Evolutionary conservation across 495 filamentous ascomycete species (phyloP).

Genomic region (Xylaria longipes): DNA sequence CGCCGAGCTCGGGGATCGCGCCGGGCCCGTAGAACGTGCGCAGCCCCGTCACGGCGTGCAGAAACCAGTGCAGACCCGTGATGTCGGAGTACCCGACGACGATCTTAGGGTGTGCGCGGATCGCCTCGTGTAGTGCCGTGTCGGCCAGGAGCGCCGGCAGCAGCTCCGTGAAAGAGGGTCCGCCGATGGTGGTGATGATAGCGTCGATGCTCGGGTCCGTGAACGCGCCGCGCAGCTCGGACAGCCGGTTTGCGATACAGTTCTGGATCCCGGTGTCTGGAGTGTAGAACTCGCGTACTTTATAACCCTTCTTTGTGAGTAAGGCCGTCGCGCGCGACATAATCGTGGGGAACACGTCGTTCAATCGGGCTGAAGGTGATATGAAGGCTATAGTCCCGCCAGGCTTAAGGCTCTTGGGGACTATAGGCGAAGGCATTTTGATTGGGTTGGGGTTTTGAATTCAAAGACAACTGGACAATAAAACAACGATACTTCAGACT

Average conservation of each 20-base stretch:
- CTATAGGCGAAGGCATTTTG: slow-evolving; percentile 28
- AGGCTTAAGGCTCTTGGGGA: slow-evolving; percentile 31
- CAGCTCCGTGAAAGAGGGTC: slow-evolving; percentile 38
- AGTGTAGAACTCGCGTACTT: slow-evolving; percentile 33
- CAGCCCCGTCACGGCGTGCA: slow-evolving; percentile 39
- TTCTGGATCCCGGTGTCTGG: slow-evolving; percentile 29
- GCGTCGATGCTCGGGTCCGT: slow-evolving; percentile 34
- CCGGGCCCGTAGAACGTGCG: slow-evolving; percentile 48
- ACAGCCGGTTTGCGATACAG: slow-evolving; percentile 29
- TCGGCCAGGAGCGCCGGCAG: slow-evolving; percentile 39
- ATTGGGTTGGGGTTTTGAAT: not conserved
- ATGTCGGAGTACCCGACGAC: slow-evolving; percentile 47
- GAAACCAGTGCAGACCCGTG: slow-evolving; percentile 43
- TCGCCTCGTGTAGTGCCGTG: slow-evolving; percentile 31
- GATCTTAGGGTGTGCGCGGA: slow-evolving; percentile 43
- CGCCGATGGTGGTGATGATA: slow-evolving; percentile 43
- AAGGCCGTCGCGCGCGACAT: slow-evolving; percentile 34
- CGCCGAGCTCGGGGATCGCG: slow-evolving; percentile 40
- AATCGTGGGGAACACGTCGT: slow-evolving; percentile 23
- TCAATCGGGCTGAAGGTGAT: slow-evolving; percentile 41
- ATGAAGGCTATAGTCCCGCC: slow-evolving; percentile 41
- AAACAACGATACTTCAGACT: not conserved
- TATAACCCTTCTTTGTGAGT: slow-evolving; percentile 31
- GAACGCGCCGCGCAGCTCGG: slow-evolving; percentile 38
- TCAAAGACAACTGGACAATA: not conserved